Evolutionary conservation across 768 basidiomycete genomes (phyloP).

Genomic region (Trametes maxima): DNA sequence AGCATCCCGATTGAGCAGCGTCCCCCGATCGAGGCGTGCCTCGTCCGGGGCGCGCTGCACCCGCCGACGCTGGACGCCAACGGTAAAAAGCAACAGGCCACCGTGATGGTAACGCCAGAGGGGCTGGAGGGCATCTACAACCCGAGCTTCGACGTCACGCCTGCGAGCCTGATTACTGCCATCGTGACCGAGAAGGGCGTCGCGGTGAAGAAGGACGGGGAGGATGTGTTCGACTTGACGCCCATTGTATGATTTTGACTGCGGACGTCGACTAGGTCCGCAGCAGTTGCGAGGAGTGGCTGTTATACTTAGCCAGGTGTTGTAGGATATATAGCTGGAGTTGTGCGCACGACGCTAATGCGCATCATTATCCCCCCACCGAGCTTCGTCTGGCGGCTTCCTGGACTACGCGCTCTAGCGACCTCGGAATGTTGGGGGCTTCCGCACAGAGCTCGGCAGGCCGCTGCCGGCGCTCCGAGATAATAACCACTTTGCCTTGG

Average conservation of each 20-base stretch:
- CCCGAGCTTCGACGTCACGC: constrained; percentile 96
- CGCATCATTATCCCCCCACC: not conserved
- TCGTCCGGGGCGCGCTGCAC: constrained; percentile 81
- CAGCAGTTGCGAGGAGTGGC: not conserved
- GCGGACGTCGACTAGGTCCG: constrained; percentile 1
- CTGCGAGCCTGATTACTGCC: constrained; percentile 89
- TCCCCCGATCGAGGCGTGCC: constrained; percentile 83
- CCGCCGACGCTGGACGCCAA: constrained; percentile 43
- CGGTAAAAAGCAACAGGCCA: constrained; percentile 62
- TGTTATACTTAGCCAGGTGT: not conserved
- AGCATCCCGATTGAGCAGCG: constrained; percentile 94
- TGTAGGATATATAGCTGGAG: constrained; percentile 9
- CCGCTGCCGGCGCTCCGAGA: too few relatives aligned
- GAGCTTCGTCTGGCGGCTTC: too few relatives aligned
- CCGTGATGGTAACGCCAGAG: constrained; percentile 84
- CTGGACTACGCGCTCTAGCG: too few relatives aligned
- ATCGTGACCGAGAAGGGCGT: constrained; percentile 97
- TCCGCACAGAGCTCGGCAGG: too few relatives aligned
- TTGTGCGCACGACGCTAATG: not conserved
- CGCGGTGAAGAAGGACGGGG: constrained; percentile 66
- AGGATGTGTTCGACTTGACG: constrained; percentile 63
- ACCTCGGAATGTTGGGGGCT: too few relatives aligned
- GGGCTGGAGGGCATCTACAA: constrained; percentile 67
- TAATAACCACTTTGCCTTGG: not conserved
- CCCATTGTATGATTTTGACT: constrained; percentile 45